Evolutionary conservation across 2,329 filamentous ascomycete species (phyloP), one percentile per base, ranked within the genome.

Genomic region (Simplicillium aogashimaense): DNA sequence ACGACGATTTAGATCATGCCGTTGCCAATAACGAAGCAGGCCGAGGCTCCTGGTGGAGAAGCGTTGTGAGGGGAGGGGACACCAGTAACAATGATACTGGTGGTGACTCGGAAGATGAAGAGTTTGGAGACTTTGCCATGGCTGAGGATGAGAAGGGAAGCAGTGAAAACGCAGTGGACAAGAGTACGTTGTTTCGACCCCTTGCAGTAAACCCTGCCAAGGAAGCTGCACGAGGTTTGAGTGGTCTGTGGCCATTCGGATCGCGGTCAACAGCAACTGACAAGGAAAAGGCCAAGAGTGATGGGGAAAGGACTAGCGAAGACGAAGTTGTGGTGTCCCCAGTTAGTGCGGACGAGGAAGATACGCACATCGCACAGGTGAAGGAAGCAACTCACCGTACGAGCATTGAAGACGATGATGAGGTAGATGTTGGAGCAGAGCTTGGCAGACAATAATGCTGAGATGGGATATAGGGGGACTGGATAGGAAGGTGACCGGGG

Each of bases 81-180:
- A 25, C 6, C 20, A 25, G 20, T 25, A 25, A 25, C 5, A 68
- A 62, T 20, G 69, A 67, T 42, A 57, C 54, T 12, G 35, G 65
- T 64, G 63, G 62, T 2, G 67, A 69, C 44, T 69, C 64, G 31
- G 70, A 69, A 33, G 76, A 78, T 32, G 77, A 83, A 46, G 78
- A 81, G 50, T 76, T 83, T 60, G 80, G 78, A 12, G 81, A 83
- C 43, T 83, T 83, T 49, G 78, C 76, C 47, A 76, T 83, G 63
- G 73, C 78, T 10, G 77, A 80, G 53, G 63, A 70, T 38, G 63
- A 62, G 10, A 49, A 51, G 18, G 37, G 18, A 9, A 39, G 39
- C n/a, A 48, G 50, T 4, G 52, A 46, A 7, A 50, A 53, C 25
- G 56, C 57, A 25, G 48, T 50, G 3, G 53, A 56, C 6, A 61